phyloP scores from a whole-genome alignment of 2,329 filamentous ascomycete species.

The Ophiostoma perfectum region DNA sequence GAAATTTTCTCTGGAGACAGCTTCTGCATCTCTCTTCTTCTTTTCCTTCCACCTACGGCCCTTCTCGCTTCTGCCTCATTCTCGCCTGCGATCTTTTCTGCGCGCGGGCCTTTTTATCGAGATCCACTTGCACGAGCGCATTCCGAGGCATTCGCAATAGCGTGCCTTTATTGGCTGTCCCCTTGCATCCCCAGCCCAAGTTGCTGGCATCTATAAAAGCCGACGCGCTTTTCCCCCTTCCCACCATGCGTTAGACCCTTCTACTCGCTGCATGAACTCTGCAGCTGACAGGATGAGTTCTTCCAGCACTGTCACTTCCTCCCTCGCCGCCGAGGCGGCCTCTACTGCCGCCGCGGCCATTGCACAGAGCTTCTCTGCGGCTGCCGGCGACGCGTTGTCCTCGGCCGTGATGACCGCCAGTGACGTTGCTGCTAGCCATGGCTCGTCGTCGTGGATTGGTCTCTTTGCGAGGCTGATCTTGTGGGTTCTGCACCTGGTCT shows the following conservation, averaged over 20 bases:
- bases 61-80: neutral
- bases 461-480: slow-evolving; percentile 52
- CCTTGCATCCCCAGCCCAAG: neutral
- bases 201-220: slow-evolving; percentile 7
- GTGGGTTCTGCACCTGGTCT: slow-evolving; percentile 50
- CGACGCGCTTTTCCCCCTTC: slow-evolving; percentile 5
- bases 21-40: slow-evolving; percentile 8
- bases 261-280: slow-evolving; percentile 22
- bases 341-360: slow-evolving; percentile 27
- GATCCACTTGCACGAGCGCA: neutral
- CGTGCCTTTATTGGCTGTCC: slow-evolving; percentile 7
- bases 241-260: slow-evolving; percentile 21
- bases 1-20: slow-evolving; percentile 9
- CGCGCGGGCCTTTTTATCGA: neutral
- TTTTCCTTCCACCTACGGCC: neutral
- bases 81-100: neutral
- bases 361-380: slow-evolving; percentile 28
- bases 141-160: neutral
- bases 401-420: slow-evolving; percentile 38
- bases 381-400: slow-evolving; percentile 30
- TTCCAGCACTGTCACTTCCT: slow-evolving; percentile 15
- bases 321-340: slow-evolving; percentile 20
- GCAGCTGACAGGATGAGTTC: slow-evolving; percentile 25
- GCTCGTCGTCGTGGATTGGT: slow-evolving; percentile 52
- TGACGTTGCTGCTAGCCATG: slow-evolving; percentile 36